Conservation (phyloP, 1,139 yeast genomes). For the Hanseniaspora uvarum region DNA sequence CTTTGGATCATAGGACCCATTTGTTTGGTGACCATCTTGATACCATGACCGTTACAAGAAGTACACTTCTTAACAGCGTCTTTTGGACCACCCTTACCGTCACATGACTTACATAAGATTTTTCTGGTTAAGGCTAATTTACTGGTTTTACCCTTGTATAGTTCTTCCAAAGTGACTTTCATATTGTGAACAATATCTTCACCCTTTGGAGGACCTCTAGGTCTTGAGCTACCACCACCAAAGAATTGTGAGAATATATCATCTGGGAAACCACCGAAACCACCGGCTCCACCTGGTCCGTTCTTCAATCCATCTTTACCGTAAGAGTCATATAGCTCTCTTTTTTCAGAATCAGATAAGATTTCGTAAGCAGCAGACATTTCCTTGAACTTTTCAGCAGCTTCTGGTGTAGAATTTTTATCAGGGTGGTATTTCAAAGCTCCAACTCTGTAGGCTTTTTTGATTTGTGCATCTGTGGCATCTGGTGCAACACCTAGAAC, state of each 20-base stretch:
- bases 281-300: constrained; percentile 52
- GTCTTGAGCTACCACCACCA: constrained; percentile 58
- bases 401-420: constrained; percentile 79
- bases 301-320: constrained; percentile 89
- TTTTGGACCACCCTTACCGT: constrained; percentile 93
- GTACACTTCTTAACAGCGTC: constrained; percentile 83
- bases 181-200: constrained; percentile 86
- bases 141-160: constrained; percentile 89
- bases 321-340: constrained; percentile 76
- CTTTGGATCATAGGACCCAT: constrained; percentile 99
- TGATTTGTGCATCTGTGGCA: constrained; percentile 75
- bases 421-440: constrained; percentile 96
- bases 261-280: constrained; percentile 45
- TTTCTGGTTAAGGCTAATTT: constrained; percentile 92
- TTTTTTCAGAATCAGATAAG: constrained; percentile 74
- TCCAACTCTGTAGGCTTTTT: constrained; percentile 87
- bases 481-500: constrained; percentile 66
- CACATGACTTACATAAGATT: constrained; percentile 74
- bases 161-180: constrained; percentile 78
- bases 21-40: constrained; percentile 87
- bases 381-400: constrained; percentile 93
- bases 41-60: constrained; percentile 82
- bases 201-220: constrained; percentile 80
- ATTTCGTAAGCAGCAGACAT: constrained; percentile 84
- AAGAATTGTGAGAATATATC: constrained; percentile 91